Base-by-base conservation (phyloP, 352 stramenopile genomes). In the Phytophthora meadii region DNA sequence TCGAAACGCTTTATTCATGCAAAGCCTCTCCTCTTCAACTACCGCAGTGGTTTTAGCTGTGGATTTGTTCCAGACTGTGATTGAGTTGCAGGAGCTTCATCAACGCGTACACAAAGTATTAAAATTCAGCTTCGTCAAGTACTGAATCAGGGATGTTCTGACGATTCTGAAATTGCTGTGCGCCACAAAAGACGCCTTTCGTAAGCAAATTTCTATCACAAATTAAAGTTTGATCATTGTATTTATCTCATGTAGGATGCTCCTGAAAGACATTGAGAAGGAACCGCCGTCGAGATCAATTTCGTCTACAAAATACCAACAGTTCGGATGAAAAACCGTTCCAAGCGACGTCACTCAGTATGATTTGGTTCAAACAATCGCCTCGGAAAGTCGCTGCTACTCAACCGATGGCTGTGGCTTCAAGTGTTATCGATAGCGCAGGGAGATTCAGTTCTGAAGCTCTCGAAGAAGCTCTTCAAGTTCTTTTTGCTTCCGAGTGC, bases 401-500 rank as follows among this genome's bases (percentile, higher is more conserved):
- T 11, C 30, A 36, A 36, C 30, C 30, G 8, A 14, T 36, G 9
- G 2, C 30, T 12, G 30, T 36, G 30, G 0, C 14, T 30, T 19
- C 2, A 41, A n/a, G 36, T 2, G 30, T 34, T 11, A 34, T 8
- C 30, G 3, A 11, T 14, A 36, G 30, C 30, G 9, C 30, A 12
- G 3, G 12, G 30, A 11, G 0, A 36, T 36, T 14, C 30, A 36
- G 30, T 36, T 36, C 9, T 14, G 30, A 10, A 36, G 36, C 64
- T 14, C 34, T 70, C 3, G n/a, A 70, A 11, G 54, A 70, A 14
- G 24, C 52, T 4, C 37, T 72, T 2, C 22, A 58, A 47, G 50
- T 64, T 0, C 30, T 76, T 3, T 83, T 76, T 28, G 69, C 68
- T 6, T 61, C 61, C 39, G 74, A 80, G 46, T 78, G 68, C 37